These are phyloP conservation scores for Clitoria ternatea DNA, from an alignment of 306 rosid genomes.

Conservation along the genomic window DNA sequence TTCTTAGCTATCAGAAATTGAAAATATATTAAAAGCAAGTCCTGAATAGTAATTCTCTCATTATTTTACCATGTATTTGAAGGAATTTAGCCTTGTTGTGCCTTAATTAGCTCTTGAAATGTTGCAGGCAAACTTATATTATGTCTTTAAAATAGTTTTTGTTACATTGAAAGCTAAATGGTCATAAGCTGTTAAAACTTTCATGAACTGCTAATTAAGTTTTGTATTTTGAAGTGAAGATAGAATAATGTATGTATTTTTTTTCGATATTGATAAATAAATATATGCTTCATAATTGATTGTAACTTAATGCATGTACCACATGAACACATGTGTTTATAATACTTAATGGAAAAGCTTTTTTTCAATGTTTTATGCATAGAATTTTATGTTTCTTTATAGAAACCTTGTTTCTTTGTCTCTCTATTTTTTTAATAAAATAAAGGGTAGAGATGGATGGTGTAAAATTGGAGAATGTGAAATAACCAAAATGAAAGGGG, in stretches of 20 bases:
- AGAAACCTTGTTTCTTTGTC: too few species aligned
- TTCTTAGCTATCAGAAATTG: not conserved
- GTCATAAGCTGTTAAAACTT: constrained; percentile 35
- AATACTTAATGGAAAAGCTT: not conserved
- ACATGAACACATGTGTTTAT: not conserved
- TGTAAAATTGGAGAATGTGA: too few species aligned
- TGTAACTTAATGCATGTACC: not conserved
- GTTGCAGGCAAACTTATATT: not conserved
- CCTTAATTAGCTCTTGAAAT: not conserved
- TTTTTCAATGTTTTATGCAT: not conserved
- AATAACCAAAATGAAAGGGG: too few species aligned
- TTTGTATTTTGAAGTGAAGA: not conserved
- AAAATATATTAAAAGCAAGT: not conserved
- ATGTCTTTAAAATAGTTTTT: not conserved
- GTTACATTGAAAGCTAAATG: not conserved
- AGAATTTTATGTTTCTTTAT: too few species aligned
- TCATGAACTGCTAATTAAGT: constrained; percentile 3
- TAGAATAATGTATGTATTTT: not conserved
- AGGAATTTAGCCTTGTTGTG: not conserved
- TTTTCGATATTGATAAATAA: not conserved
- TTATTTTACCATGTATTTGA: not conserved
- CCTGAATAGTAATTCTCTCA: not conserved
- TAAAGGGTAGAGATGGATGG: too few species aligned
- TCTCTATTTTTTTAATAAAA: too few species aligned
- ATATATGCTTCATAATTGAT: not conserved